Base-by-base conservation (phyloP, 345 rosid genomes). In the Draba incana region DNA sequence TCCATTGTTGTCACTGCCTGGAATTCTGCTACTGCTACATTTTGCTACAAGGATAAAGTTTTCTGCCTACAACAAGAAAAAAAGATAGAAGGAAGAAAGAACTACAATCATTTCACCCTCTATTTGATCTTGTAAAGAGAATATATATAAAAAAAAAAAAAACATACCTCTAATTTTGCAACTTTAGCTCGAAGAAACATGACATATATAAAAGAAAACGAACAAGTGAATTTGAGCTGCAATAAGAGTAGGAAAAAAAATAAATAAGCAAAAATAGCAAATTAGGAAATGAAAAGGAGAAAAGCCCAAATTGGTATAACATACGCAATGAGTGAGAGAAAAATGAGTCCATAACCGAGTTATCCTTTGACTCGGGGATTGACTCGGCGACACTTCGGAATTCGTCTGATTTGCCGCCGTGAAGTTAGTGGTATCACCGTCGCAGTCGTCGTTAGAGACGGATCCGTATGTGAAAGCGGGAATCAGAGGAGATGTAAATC, bases 31-130 rank as follows among this genome's bases (percentile, higher is more conserved):
- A 67, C 57, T 67, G 55, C 75, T 72, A 75, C 92, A 86, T 57
- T 54, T 48, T 61, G 43, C 77, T 69, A 14, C 72, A 66, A 87
- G 88, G 56, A 76, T 80, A 71, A 38, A 35, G 57, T 76, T 87
- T 77, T 87, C 94, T 79, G 75, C 89, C 98, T 89, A 90, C 83
- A 80, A 76, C 80, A 83, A 76, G 45, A 65, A 59, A 27, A 27
- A 27, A 27, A 44, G 28, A 12, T 3, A 28, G 12, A 24, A 31
- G n/a, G 10, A 24, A n/a, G 20, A 64, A 27, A 27, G 4, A 31
- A 31, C 35, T 1, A 31, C 7, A 5, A 31, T 5, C 35, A 31
- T 31, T 31, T 31, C 2, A 31, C 30, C 3, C 30, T 27, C 30
- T 27, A 31, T 39, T 30, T 61, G 25, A 23, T 24, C 13, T 30